These are phyloP conservation scores for Suillus fuscotomentosus DNA, from an alignment of 768 basidiomycete genomes.

Conservation along the genomic window DNA sequence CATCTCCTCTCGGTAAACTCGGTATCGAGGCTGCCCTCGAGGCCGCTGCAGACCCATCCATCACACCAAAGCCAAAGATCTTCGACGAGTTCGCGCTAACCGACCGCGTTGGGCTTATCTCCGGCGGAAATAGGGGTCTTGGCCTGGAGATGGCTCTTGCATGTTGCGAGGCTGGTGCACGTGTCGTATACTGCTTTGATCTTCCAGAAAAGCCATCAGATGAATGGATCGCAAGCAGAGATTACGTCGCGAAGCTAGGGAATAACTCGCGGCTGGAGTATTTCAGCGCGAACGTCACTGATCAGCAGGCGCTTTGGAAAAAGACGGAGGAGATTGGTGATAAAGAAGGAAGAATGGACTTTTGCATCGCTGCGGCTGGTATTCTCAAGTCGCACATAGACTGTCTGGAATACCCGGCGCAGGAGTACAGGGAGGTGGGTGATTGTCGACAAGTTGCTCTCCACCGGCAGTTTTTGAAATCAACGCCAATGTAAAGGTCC, in stretches of 20 bases:
- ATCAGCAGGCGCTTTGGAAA: conserved; percentile 61
- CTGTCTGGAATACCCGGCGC: conserved; percentile 64
- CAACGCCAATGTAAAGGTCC: conserved; percentile 41
- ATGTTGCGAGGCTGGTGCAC: conserved; percentile 69
- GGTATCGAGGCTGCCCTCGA: conserved; percentile 60
- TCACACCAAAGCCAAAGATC: conserved; percentile 45
- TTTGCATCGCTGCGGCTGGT: conserved; percentile 78
- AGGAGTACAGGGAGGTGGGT: conserved; percentile 62
- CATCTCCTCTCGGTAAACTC: conserved; percentile 57
- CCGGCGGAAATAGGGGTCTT: conserved; percentile 66
- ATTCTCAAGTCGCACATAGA: conserved; percentile 58
- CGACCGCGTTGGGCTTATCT: conserved; percentile 59
- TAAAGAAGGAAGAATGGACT: conserved; percentile 68
- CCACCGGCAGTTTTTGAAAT: background rate
- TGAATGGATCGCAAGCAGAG: conserved; percentile 54
- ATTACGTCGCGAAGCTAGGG: conserved; percentile 48
- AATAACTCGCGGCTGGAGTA: conserved; percentile 55
- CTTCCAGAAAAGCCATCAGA: conserved; percentile 52
- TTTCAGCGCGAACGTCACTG: conserved; percentile 58
- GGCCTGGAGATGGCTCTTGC: conserved; percentile 85
- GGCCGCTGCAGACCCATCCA: conserved; percentile 34
- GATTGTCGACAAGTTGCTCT: too few species aligned
- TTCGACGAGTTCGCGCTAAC: conserved; percentile 58
- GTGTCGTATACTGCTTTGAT: conserved; percentile 69
- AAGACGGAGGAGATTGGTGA: conserved; percentile 59